phyloP scores from a whole-genome alignment of 2,329 filamentous ascomycete genomes.

The Colletotrichum sp. region DNA sequence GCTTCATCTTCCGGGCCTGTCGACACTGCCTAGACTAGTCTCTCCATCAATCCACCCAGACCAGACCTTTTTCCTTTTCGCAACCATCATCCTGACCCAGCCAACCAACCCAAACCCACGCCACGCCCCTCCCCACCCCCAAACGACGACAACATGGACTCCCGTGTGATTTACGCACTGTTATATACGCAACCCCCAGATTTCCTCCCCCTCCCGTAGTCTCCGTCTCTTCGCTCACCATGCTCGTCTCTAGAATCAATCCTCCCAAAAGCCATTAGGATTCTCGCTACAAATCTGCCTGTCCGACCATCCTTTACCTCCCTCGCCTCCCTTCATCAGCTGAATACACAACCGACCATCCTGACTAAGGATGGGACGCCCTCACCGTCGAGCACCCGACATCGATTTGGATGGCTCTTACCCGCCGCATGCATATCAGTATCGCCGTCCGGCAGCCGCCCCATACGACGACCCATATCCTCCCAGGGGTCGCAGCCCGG shows the following conservation, averaged over 20 bases:
- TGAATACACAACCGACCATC: background rate
- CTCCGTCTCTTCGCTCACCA: background rate
- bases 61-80: background rate
- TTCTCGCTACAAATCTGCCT: background rate
- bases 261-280: background rate
- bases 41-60: background rate
- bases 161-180: background rate
- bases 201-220: background rate
- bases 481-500: conserved; percentile 9
- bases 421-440: background rate
- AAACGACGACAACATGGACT: background rate
- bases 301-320: background rate
- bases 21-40: background rate
- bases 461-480: background rate
- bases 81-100: background rate
- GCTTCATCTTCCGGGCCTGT: background rate
- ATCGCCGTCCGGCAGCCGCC: background rate
- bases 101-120: background rate
- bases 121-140: background rate
- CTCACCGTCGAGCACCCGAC: background rate
- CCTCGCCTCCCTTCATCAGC: background rate
- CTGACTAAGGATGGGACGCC: conserved; percentile 1
- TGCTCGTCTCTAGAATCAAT: background rate
- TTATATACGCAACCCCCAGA: background rate
- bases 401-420: background rate